Percentiles rank a stretch among this genome's conserved stretches.
These are phyloP conservation scores for Solanum dulcamara DNA, from an alignment of 257 asterid species.

Conservation along the genomic window DNA sequence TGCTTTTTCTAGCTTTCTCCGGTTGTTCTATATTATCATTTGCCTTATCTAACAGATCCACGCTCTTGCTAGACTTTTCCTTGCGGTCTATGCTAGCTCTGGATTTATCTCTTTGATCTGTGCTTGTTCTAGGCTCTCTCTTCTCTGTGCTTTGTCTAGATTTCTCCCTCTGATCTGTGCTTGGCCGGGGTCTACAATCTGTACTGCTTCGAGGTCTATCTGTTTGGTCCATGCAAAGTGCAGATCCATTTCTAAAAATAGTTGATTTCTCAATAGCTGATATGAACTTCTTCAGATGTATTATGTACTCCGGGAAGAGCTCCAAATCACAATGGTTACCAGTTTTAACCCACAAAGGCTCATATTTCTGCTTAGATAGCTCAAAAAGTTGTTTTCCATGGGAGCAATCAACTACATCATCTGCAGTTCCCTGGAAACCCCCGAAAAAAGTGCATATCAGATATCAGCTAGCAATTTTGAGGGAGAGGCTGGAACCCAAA, in stretches of 20 bases:
- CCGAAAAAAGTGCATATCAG: background rate
- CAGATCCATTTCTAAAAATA: conserved; percentile 31
- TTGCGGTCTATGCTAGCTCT: conserved; percentile 61
- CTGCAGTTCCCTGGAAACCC: conserved; percentile 67
- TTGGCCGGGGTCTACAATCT: conserved; percentile 65
- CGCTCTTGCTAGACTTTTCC: conserved; percentile 50
- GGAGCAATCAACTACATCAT: conserved; percentile 84
- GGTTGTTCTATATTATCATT: conserved; percentile 52
- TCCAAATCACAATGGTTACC: conserved; percentile 96
- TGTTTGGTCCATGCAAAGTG: conserved; percentile 25
- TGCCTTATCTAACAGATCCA: conserved; percentile 44
- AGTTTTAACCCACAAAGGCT: conserved; percentile 86
- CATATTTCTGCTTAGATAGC: conserved; percentile 81
- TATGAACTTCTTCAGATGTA: conserved; percentile 81
- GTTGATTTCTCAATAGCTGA: conserved; percentile 66
- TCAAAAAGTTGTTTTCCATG: conserved; percentile 95
- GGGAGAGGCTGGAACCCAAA: no score
- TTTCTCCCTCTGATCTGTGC: conserved; percentile 73
- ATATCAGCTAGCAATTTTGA: background rate
- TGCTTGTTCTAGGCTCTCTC: conserved; percentile 56
- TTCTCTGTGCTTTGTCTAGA: conserved; percentile 65
- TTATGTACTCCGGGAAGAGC: conserved; percentile 81
- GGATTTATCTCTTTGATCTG: conserved; percentile 55
- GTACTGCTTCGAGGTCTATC: conserved; percentile 51
- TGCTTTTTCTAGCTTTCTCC: conserved; percentile 86